Evolutionary conservation across 805 yeast genomes (phyloP), one percentile per base, ranked within the genome.

Genomic region (Ogataea trehaloabstinens): DNA sequence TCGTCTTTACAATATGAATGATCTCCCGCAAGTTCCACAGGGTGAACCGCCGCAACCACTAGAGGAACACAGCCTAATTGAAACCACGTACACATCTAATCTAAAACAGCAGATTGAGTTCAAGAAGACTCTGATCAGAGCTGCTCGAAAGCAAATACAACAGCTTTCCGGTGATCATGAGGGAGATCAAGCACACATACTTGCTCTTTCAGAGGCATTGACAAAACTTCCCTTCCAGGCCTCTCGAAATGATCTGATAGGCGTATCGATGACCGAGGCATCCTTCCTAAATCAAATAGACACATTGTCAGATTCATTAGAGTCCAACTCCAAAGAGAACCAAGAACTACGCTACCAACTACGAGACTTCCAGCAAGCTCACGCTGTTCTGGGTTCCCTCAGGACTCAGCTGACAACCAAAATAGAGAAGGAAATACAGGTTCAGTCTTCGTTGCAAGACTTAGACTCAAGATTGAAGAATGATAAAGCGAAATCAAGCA

Each of bases 211-310:
- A 8, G 58, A 57, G 22, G 45, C 56, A 2, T 33, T 58, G 13
- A 43, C 44, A 4, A 48, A 46, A 19, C 35, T 58, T 4, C 64
- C 64, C 2, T 60, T 50, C 42, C 52, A 48, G 15, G 60, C 64
- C 1, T 48, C 58, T 6, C 40, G 62, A 19, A 53, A 55, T 15
- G 65, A 60, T 30, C 38, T 58, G 24, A 44, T 52, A 4, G 56
- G 56, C 1, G 33, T 55, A 2, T 51, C 63, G 1, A 32, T 60
- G 22, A 51, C 62, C n/a, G 51, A 57, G 29, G 17, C 31, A 3
- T 31, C 37, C 2, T 24, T 55, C 19, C 17, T 4, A 2, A 17
- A 35, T 1, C 60, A 57, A 15, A 31, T 33, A 1, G 36, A 35
- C 2, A 46, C 30, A 10, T 24, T 52, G 5, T 22, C 48, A 7